phyloP scores from a whole-genome alignment of 202 grass and related monocot species.

The Schoenoplectus triqueter region DNA sequence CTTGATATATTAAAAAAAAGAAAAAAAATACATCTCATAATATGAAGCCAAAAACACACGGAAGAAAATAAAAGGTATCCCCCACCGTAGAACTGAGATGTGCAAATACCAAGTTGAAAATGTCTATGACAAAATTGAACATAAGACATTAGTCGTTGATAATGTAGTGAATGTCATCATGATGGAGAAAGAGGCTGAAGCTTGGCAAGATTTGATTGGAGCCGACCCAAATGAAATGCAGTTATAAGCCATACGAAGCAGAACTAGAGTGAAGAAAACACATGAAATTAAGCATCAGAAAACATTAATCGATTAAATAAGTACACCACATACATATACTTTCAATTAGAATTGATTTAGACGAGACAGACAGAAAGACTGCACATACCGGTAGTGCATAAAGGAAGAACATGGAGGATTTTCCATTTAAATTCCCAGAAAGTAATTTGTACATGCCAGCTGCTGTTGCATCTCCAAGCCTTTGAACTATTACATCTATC shows the following conservation, averaged over 20 bases:
- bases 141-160: background rate
- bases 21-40: background rate
- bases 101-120: conserved; percentile 2
- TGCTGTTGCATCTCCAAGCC: conserved; percentile 86
- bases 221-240: conserved; percentile 80
- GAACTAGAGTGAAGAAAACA: conserved; percentile 52
- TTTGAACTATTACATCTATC: conserved; percentile 95
- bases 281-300: conserved; percentile 28
- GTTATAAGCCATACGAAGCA: conserved; percentile 79
- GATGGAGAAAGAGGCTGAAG: conserved; percentile 47
- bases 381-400: conserved; percentile 75
- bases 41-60: background rate
- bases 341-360: background rate
- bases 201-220: conserved; percentile 66
- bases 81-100: background rate
- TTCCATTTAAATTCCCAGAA: conserved; percentile 63
- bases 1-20: background rate
- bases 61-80: no score
- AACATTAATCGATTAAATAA: conserved; percentile 36
- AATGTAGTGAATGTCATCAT: conserved; percentile 22
- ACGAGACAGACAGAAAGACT: background rate
- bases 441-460: conserved; percentile 79
- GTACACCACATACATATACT: background rate
- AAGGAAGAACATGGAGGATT: conserved; percentile 61
- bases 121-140: background rate